Base-by-base conservation (phyloP, 2,329 filamentous ascomycete genomes). In the Dothistroma pini region DNA sequence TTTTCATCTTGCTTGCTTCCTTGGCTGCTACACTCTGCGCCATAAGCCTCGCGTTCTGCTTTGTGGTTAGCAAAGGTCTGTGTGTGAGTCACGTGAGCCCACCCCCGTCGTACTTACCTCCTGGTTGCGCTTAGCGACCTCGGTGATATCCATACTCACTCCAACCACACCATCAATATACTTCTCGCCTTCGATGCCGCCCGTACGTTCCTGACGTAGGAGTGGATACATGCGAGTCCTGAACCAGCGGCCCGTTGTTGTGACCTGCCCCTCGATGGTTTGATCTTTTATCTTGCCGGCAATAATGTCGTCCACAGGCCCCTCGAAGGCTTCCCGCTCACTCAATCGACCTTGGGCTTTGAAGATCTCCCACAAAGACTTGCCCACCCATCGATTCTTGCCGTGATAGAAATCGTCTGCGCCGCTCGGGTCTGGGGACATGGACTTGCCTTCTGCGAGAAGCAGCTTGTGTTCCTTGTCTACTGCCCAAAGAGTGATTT, bases 131-230 rank as follows among this genome's bases (percentile, higher is more conserved):
- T 82, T 80, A 61, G 84, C 81, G 14, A 91, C 73, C 44, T 91
- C 88, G 0, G 89, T 92, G 6, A 92, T 85, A 69, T 93, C 89
- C 83, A 91, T 89, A 51, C 88, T 87, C n/a, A 92, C 84, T 1
- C 88, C 89, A 59, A 91, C 90, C 1, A 90, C 88, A 1, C 89
- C 89, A 64, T 90, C 86, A 21, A 91, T 80, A 54, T 78, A 82
- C 2, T 77, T 74, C 14, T 83, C 79, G 14, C 76, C 76, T 65
- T 80, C 80, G 14, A 80, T 78, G 14, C 84, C 84, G 29, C 76
- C 78, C 32, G 79, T 77, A 1, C 82, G 78, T 50, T 82, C 81
- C 57, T 85, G 84, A 14, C 81, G 82, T 22, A 84, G 74, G 38
- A 90, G 80, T 1, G 89, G 89, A 9, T 90, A 80, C 63, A 92